Conservation (phyloP, 2,329 filamentous ascomycete genomes). For the Penicillium polonicum region DNA sequence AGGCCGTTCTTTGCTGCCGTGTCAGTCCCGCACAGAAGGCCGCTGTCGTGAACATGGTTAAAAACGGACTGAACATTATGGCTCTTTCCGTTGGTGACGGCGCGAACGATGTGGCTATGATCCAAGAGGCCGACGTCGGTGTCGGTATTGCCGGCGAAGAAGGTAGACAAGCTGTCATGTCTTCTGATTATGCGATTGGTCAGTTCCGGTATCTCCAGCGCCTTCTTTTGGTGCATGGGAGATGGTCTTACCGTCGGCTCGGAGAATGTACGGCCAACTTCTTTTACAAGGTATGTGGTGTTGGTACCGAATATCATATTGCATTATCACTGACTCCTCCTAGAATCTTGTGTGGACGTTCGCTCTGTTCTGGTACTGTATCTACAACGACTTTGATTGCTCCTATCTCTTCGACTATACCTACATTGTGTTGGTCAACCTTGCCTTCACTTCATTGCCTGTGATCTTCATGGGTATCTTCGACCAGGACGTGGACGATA, state of each 20-base stretch:
- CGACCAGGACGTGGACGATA: conserved; percentile 94
- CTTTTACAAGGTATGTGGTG: conserved; percentile 79
- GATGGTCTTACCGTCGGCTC: conserved; percentile 94
- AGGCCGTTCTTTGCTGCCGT: conserved; percentile 92
- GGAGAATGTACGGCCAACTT: conserved; percentile 96
- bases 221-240: conserved; percentile 82
- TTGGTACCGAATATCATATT: not conserved
- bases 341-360: conserved; percentile 97
- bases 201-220: conserved; percentile 88
- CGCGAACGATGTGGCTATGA: conserved; percentile 97
- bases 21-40: conserved; percentile 97
- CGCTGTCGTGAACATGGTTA: conserved; percentile 94
- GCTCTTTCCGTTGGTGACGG: conserved; percentile 91
- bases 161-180: conserved; percentile 91
- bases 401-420: conserved; percentile 97
- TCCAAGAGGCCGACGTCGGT: conserved; percentile 94
- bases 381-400: conserved; percentile 93
- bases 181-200: conserved; percentile 90
- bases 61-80: conserved; percentile 92
- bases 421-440: conserved; percentile 94
- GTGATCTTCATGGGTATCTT: conserved; percentile 95
- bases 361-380: conserved; percentile 94
- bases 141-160: conserved; percentile 93
- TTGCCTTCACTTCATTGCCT: conserved; percentile 92
- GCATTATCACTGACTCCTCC: conserved; percentile 6